phyloP scores from a whole-genome alignment of 768 basidiomycete genomes.

The Mycena sanguinolenta region DNA sequence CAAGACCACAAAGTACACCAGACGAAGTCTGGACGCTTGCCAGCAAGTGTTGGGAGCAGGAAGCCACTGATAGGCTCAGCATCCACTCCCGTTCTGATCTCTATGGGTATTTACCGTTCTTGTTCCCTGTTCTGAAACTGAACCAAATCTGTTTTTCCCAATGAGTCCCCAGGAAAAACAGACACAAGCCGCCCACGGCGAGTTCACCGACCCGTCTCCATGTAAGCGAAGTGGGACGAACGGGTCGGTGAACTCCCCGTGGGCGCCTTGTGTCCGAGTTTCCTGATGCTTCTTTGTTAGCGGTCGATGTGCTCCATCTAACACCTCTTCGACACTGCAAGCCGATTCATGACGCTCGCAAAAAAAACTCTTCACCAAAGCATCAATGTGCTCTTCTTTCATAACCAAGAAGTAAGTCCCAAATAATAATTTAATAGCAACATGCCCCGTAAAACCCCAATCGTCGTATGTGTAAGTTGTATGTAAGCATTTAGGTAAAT shows the following conservation, averaged over 20 bases:
- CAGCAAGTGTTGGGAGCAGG: constrained; percentile 4
- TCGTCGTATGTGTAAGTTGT: too few species aligned
- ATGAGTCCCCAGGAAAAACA: constrained; percentile 21
- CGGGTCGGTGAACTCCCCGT: constrained; percentile 1
- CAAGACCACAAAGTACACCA: background rate
- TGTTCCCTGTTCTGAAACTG: background rate
- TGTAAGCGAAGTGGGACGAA: too few species aligned
- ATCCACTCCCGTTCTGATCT: background rate
- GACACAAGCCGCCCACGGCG: constrained; percentile 1
- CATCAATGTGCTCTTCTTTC: too few species aligned
- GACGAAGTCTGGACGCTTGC: constrained; percentile 10
- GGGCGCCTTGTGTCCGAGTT: constrained; percentile 3
- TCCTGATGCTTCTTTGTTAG: constrained; percentile 21
- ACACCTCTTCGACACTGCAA: background rate
- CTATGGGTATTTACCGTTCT: constrained; percentile 2
- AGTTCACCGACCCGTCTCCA: background rate
- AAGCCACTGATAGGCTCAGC: background rate
- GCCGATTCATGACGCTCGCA: too few species aligned
- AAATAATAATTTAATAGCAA: too few species aligned
- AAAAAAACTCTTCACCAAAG: too few species aligned
- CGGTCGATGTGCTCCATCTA: background rate
- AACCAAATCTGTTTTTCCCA: background rate
- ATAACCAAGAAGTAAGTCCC: too few species aligned
- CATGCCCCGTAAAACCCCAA: too few species aligned
- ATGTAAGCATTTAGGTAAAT: too few species aligned